Evolutionary conservation across 306 rosid genomes (phyloP), one percentile per base, ranked within the genome.

Genomic region (Cucurbita argyrosperma): DNA sequence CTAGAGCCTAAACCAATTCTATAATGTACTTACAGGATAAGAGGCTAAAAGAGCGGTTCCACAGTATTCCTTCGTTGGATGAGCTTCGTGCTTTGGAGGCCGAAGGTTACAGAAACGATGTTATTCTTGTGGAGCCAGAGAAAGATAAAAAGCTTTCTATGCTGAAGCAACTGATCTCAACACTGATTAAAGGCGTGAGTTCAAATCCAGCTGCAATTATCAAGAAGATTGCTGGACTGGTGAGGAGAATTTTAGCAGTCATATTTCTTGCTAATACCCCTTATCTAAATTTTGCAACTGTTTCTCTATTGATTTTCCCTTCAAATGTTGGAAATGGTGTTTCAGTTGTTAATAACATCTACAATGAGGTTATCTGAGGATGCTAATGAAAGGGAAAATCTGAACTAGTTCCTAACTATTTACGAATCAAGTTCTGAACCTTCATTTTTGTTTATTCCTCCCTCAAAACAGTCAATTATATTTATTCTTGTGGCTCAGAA

Each of bases 151-250:
- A 91, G 85, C 80, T 94, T 55, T 89, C 97, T 74, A 87, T 85
- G 97, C 77, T 94, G 86, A 94, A 91, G 91, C 96, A 91, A 79
- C 86, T 94, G 74, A 88, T 89, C 70, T 74, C 83, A 79, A 76
- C 96, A 39, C 83, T 94, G 71, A 97, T 94, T 72, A 94, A 83
- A 86, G 97, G 99, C 80, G 83, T 94, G 81, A 91, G 71, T 88
- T 85, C 99, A 74, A 91, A 94, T 79, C 92, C 91, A 69, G 89
- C 90, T 76, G 95, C 92, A 40, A 79, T 89, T 87, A 85, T 94
- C 81, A 94, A 94, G 88, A 94, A 94, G 87, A 94, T 94, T 74
- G 99, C 99, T 77, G 97, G 86, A 82, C 76, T 91, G 86, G 99
- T 94, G 82, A 81, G 90, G 53, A 77, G 49, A 10, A 42, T 76